These are phyloP conservation scores for Basidiobolus meristosporus DNA, from an alignment of 371 early-diverging fungal species.

Conservation along the genomic window DNA sequence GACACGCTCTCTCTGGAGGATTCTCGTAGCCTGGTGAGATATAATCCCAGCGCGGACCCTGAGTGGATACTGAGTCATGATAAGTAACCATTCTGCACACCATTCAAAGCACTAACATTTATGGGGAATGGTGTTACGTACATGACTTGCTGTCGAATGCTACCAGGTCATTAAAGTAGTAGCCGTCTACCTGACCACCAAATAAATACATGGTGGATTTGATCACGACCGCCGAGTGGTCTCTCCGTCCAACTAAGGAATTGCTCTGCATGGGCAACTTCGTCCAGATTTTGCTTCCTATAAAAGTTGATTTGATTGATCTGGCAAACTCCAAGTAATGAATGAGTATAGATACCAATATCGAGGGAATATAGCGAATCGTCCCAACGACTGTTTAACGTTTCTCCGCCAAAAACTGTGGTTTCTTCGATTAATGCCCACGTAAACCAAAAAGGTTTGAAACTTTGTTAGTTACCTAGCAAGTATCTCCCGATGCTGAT, in stretches of 20 bases:
- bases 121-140: conserved; percentile 9
- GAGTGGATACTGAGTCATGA: conserved; percentile 10
- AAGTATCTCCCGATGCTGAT: no score
- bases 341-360: no score
- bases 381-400: no score
- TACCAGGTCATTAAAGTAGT: conserved; percentile 42
- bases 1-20: conserved; percentile 33
- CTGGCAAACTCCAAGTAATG: no score
- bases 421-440: no score
- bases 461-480: no score
- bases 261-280: conserved; percentile 39
- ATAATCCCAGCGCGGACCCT: conserved; percentile 30
- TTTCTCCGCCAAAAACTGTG: no score
- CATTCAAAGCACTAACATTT: not conserved
- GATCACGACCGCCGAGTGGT: conserved; percentile 37
- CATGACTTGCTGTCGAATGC: conserved; percentile 40
- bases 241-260: conserved; percentile 36
- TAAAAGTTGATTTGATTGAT: no score
- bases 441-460: no score
- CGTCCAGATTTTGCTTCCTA: no score
- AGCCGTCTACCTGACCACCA: conserved; percentile 48
- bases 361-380: no score
- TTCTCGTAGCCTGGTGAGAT: conserved; percentile 20
- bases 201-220: conserved; percentile 47
- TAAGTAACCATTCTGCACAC: not conserved